Evolutionary conservation across 441 rosid genomes (phyloP).

Genomic region (Flueggea neowawraea): DNA sequence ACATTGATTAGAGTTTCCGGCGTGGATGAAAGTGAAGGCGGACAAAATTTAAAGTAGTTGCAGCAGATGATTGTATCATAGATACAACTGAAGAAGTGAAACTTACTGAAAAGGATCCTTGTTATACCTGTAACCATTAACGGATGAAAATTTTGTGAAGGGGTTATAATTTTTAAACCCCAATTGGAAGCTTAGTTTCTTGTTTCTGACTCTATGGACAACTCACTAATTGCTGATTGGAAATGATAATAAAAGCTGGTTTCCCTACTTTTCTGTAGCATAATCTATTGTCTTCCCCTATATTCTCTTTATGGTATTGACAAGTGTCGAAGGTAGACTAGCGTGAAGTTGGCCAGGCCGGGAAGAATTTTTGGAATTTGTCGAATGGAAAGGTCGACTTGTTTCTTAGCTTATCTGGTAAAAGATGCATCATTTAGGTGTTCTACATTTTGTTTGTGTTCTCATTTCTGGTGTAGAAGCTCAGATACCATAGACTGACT

Average conservation of each 20-base stretch:
- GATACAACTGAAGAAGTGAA: slow-evolving; percentile 21
- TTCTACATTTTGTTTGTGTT: no score
- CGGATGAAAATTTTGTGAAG: slow-evolving; percentile 12
- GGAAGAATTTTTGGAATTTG: no score
- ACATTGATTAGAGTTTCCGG: slow-evolving; percentile 15
- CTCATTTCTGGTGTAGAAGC: no score
- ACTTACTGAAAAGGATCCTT: slow-evolving; percentile 9
- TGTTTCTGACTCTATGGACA: slow-evolving; percentile 4
- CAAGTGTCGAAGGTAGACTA: no score
- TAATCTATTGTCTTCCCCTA: no score
- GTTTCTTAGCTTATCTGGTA: no score
- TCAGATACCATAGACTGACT: no score
- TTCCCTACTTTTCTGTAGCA: no score
- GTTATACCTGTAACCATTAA: slow-evolving; percentile 18
- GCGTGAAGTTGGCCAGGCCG: no score
- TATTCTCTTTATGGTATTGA: no score
- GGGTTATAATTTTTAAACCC: slow-evolving; percentile 17
- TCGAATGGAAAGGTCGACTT: no score
- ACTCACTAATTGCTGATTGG: slow-evolving; percentile 19
- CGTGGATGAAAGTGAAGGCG: slow-evolving; percentile 13
- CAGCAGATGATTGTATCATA: slow-evolving; percentile 37
- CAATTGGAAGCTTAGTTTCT: slow-evolving; percentile 13
- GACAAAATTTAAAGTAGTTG: slow-evolving; percentile 20
- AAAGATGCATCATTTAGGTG: no score
- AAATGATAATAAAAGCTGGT: neutral